phyloP scores from a whole-genome alignment of 345 rosid genomes.

The Lepidium aucheri region DNA sequence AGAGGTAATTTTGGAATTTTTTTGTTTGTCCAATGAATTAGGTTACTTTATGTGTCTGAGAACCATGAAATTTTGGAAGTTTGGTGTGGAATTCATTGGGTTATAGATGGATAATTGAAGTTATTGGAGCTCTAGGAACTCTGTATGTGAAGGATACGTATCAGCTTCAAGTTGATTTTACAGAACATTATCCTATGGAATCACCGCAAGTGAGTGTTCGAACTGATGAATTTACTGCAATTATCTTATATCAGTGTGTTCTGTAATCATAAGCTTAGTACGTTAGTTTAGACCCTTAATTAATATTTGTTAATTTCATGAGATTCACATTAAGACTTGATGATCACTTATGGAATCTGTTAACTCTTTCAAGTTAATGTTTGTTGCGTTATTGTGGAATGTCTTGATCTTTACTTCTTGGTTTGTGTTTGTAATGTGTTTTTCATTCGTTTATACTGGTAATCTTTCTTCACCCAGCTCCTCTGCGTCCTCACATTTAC shows the following conservation, averaged over 20 bases:
- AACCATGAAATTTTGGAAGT: not conserved
- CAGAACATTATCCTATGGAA: conserved; percentile 98
- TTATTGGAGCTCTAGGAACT: conserved; percentile 82
- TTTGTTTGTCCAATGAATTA: not conserved
- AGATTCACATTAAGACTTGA: not conserved
- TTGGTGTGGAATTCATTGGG: not conserved
- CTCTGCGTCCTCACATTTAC: conserved; percentile 89
- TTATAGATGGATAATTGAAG: conserved; percentile 91
- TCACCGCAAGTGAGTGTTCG: conserved; percentile 35
- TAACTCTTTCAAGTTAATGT: not conserved
- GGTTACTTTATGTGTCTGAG: not conserved
- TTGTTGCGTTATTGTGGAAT: too few relatives aligned
- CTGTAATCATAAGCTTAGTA: not conserved
- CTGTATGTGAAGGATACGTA: conserved; percentile 74
- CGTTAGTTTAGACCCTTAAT: not conserved
- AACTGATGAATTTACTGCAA: not conserved
- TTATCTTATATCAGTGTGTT: not conserved
- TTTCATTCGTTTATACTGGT: conserved; percentile 38
- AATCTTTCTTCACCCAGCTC: conserved; percentile 81
- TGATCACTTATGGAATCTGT: not conserved
- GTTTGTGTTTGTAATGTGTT: not conserved
- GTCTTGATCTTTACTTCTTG: not conserved
- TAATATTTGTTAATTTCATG: not conserved
- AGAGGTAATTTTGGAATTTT: conserved; percentile 41
- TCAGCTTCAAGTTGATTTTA: conserved; percentile 98